Evolutionary conservation across 768 basidiomycete genomes (phyloP).

Genomic region (Auriscalpium orientale): DNA sequence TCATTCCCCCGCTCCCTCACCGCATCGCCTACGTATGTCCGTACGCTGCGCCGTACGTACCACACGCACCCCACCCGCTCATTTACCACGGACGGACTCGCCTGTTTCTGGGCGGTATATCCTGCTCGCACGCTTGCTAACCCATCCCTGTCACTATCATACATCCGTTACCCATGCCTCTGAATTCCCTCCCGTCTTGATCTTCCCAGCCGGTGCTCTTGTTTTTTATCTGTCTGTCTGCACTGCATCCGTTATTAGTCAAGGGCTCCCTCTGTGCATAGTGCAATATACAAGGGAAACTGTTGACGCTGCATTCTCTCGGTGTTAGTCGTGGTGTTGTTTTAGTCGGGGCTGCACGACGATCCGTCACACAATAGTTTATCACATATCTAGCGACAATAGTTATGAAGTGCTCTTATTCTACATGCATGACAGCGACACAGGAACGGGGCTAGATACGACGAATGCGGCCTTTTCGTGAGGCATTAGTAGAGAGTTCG

Average conservation of each 20-base stretch:
- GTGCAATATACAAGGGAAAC: constrained; percentile 16
- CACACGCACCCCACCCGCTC: constrained; percentile 7
- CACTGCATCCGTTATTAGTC: constrained; percentile 14
- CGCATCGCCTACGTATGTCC: constrained; percentile 1
- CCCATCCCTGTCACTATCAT: neutral
- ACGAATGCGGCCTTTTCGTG: constrained; percentile 6
- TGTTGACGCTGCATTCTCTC: constrained; percentile 12
- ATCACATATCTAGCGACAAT: constrained; percentile 9
- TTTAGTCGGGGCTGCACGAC: constrained; percentile 1
- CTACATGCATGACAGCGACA: neutral
- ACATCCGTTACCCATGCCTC: neutral
- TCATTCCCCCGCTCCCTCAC: constrained; percentile 5
- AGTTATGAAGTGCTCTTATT: constrained; percentile 4
- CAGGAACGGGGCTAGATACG: neutral
- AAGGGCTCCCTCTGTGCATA: constrained; percentile 14
- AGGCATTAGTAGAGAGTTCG: constrained; percentile 2
- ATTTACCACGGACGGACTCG: constrained; percentile 17
- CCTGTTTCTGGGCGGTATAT: neutral
- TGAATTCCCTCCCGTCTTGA: constrained; percentile 5
- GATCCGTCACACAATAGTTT: constrained; percentile 3
- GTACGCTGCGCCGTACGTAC: constrained; percentile 15
- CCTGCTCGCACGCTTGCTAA: constrained; percentile 13
- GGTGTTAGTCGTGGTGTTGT: too few species aligned
- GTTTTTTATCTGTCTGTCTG: constrained; percentile 17
- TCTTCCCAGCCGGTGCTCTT: constrained; percentile 13